These are phyloP conservation scores for Xenosphaeropsis pyriputrescens DNA, from an alignment of 2,329 filamentous ascomycete genomes.

Conservation along the genomic window DNA sequence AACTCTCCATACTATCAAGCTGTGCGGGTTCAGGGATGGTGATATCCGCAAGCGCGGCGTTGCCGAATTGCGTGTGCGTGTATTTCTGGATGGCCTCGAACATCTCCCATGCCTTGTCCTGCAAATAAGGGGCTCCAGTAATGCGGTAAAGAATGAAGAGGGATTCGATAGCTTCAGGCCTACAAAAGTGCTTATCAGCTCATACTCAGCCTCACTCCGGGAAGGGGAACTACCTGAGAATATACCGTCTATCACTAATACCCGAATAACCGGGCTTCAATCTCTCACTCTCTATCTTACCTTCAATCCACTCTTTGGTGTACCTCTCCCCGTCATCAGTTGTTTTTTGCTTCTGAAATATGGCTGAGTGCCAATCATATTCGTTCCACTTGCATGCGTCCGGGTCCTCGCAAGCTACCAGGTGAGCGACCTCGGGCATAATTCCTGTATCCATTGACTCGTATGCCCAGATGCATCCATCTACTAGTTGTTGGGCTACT, in stretches of 20 bases:
- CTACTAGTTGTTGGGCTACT: conserved; percentile 39
- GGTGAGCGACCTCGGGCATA: conserved; percentile 42
- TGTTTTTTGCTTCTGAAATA: neutral
- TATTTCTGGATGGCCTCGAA: conserved; percentile 28
- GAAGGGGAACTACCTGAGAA: conserved; percentile 18
- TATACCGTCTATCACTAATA: conserved; percentile 25
- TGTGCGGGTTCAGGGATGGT: conserved; percentile 9
- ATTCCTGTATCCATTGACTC: conserved; percentile 38
- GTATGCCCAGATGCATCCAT: conserved; percentile 51
- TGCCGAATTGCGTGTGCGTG: conserved; percentile 25
- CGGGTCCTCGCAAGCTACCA: conserved; percentile 11
- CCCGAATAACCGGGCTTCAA: conserved; percentile 32
- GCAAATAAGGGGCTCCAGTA: conserved; percentile 16
- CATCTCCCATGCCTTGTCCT: conserved; percentile 32
- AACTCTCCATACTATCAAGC: conserved; percentile 41
- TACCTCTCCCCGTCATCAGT: neutral
- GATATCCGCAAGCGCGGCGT: conserved; percentile 27
- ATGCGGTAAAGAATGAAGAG: conserved; percentile 42
- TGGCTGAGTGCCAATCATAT: neutral
- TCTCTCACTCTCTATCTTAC: neutral
- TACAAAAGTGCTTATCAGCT: no score
- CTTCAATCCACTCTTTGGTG: neutral
- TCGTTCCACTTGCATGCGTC: conserved; percentile 13
- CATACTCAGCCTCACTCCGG: no score
- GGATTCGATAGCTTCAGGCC: conserved; percentile 50